phyloP scores from a whole-genome alignment of 1,284 basidiomycete species.

The Polyporus tsugae region DNA sequence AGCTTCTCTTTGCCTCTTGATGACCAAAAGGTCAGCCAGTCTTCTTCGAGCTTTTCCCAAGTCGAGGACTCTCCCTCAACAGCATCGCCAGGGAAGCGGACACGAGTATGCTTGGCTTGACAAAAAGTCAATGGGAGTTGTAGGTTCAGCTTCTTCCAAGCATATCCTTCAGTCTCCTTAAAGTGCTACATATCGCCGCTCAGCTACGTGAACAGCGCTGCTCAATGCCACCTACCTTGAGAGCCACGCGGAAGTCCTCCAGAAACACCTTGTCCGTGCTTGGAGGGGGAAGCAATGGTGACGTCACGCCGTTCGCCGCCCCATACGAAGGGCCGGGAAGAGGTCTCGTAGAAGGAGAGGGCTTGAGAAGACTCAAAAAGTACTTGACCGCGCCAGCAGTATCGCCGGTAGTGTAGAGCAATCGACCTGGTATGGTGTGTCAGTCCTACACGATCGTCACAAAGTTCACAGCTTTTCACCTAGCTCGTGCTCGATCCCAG shows the following conservation, averaged over 20 bases:
- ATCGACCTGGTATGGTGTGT: conserved; percentile 57
- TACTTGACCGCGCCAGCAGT: conserved; percentile 70
- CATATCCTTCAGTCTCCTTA: conserved; percentile 57
- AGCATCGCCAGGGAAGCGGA: conserved; percentile 62
- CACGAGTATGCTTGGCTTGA: conserved; percentile 56
- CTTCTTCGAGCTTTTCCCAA: conserved; percentile 71
- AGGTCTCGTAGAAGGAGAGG: conserved; percentile 36
- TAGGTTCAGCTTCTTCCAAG: conserved; percentile 51
- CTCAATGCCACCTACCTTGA: conserved; percentile 56
- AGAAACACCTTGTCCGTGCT: conserved; percentile 69
- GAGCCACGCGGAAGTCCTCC: conserved; percentile 83
- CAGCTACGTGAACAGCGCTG: neutral
- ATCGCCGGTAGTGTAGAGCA: conserved; percentile 82
- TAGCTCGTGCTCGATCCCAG: conserved; percentile 80
- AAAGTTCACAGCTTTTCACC: conserved; percentile 73
- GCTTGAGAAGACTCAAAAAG: conserved; percentile 69
- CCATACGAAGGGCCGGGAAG: conserved; percentile 11
- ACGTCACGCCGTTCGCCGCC: conserved; percentile 32
- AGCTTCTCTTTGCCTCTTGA: conserved; percentile 60
- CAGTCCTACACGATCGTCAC: neutral
- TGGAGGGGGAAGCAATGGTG: conserved; percentile 32
- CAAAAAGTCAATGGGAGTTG: conserved; percentile 69
- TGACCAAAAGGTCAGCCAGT: conserved; percentile 71
- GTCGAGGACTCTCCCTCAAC: conserved; percentile 50
- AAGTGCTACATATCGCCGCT: conserved; percentile 59